Evolutionary conservation across 495 filamentous ascomycete species (phyloP).

Genomic region (Hapsidospora chrysogenum): DNA sequence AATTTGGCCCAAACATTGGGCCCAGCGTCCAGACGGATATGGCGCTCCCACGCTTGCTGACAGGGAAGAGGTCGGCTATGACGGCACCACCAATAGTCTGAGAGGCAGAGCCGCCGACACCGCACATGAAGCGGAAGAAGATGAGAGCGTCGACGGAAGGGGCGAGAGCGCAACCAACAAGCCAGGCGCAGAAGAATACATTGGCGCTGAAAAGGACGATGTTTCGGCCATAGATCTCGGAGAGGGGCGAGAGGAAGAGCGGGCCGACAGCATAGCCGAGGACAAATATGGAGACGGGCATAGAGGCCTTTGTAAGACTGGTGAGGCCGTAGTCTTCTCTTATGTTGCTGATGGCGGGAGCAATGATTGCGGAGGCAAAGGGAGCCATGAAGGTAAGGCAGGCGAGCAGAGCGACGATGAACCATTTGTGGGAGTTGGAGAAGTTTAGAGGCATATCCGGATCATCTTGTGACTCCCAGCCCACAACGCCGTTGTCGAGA

Average conservation of each 20-base stretch:
- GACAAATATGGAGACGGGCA: conserved; percentile 29
- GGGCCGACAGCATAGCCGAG: conserved; percentile 40
- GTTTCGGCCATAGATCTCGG: conserved; percentile 47
- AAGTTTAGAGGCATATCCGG: conserved; percentile 62
- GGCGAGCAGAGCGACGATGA: conserved; percentile 44
- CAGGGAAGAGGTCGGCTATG: conserved; percentile 32
- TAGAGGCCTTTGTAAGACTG: conserved; percentile 15
- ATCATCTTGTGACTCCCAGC: conserved; percentile 48
- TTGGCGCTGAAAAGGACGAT: conserved; percentile 40
- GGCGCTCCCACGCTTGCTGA: conserved; percentile 24
- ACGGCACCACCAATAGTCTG: conserved; percentile 30
- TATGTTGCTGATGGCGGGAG: conserved; percentile 38
- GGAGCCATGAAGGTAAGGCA: conserved; percentile 42
- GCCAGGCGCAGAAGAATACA: conserved; percentile 41
- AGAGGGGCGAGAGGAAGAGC: conserved; percentile 42
- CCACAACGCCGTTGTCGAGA: conserved; percentile 12
- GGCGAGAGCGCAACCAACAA: conserved; percentile 40
- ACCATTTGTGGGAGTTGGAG: conserved; percentile 43
- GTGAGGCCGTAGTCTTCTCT: conserved; percentile 33
- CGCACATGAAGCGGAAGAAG: conserved; percentile 37
- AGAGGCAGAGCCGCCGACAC: conserved; percentile 33
- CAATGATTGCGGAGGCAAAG: conserved; percentile 49
- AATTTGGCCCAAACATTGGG: conserved; percentile 35
- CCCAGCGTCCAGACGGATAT: conserved; percentile 34
- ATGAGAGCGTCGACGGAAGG: conserved; percentile 32